Evolutionary conservation across 257 asterid species (phyloP).

Genomic region (Solanum okadae): DNA sequence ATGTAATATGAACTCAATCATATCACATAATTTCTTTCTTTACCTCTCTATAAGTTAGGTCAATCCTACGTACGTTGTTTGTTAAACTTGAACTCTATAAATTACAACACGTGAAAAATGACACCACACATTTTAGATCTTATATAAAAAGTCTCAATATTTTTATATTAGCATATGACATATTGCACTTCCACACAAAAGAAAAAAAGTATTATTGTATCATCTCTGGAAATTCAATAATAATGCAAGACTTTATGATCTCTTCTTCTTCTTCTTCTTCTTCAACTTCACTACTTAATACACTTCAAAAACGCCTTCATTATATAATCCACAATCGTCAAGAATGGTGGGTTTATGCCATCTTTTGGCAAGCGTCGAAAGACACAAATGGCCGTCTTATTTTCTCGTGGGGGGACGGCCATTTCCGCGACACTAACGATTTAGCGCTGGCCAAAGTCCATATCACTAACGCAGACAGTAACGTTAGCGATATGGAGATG

Average conservation of each 20-base stretch:
- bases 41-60: neutral
- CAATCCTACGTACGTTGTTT: neutral
- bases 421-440: conserved; percentile 7
- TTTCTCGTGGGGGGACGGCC: conserved; percentile 31
- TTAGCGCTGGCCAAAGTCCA: neutral
- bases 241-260: conserved; percentile 20
- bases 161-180: neutral
- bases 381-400: conserved; percentile 2
- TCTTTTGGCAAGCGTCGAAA: conserved; percentile 26
- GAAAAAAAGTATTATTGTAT: neutral
- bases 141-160: neutral
- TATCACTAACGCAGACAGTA: neutral
- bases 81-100: neutral
- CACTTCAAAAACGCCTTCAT: conserved; percentile 18
- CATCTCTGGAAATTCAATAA: neutral
- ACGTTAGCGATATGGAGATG: conserved; percentile 13
- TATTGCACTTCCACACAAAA: neutral
- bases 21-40: neutral
- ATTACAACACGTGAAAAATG: neutral
- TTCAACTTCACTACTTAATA: neutral
- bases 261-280: too few species aligned
- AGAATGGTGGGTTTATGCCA: conserved; percentile 30
- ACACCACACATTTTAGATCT: neutral
- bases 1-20: neutral
- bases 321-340: conserved; percentile 13